Evolutionary conservation across 805 yeast species (phyloP), one percentile per base, ranked within the genome.

Genomic region (Candida glaebosa): DNA sequence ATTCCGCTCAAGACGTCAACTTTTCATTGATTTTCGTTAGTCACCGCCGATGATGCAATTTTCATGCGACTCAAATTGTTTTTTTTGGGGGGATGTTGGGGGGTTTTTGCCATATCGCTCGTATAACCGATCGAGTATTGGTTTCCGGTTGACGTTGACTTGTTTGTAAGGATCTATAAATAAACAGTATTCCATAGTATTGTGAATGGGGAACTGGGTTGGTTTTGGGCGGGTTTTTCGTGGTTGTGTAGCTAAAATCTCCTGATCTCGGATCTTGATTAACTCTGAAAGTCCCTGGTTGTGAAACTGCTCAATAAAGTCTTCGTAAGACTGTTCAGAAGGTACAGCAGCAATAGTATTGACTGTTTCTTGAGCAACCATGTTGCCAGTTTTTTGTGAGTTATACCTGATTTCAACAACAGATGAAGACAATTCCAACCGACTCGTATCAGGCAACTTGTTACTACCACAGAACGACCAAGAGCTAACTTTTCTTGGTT

Each of bases 161-260:
- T 28, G 16, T 10, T 28, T 28, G 12, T 28, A 12, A 5, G 31
- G 31, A 14, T 14, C 31, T 12, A 28, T 10, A 28, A 12, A 28
- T 28, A 28, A 28, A 12, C 7, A 28, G 16, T 28, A 16, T 12
- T 60, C 84, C 60, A 86, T 73, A 59, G 84, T 95, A 39, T 79
- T 61, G 10, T 22, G 10, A 7, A 22, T 22, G 26, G 26, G 26
- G 26, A 7, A 10, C 10, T 7, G 9, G 9, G 6, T 10, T 22
- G 6, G 6, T 22, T 7, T 7, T 22, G 6, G 26, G 10, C 9
- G 26, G 26, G 26, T 6, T 22, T 22, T 22, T 22, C 26, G 6
- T 22, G 26, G 9, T 10, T 6, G 6, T 10, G 6, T 22, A 10
- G 26, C 10, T 7, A 22, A 22, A 22, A 22, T 7, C 26, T 22